Evolutionary conservation across 1,139 yeast genomes (phyloP).

Genomic region (Pichia sp.): DNA sequence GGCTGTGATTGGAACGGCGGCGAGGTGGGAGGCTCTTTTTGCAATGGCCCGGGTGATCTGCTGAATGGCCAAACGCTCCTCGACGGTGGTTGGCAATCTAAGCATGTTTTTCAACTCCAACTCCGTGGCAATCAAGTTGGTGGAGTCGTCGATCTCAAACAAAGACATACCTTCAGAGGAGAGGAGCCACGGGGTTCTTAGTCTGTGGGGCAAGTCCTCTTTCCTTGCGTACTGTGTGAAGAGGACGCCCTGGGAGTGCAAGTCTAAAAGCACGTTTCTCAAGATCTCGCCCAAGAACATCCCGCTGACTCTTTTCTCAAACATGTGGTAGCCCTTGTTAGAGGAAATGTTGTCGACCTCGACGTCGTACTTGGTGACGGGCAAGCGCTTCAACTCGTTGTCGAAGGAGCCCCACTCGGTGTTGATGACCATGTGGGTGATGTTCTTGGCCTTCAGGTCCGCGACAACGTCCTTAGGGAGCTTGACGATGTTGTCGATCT

Average conservation of each 20-base stretch:
- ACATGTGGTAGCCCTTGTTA: constrained; percentile 81
- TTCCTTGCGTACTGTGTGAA: constrained; percentile 51
- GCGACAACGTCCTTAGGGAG: constrained; percentile 43
- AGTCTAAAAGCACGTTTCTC: constrained; percentile 65
- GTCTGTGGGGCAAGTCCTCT: constrained; percentile 60
- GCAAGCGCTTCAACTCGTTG: constrained; percentile 66
- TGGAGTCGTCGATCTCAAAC: constrained; percentile 76
- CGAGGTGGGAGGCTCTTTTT: constrained; percentile 75
- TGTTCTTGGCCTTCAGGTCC: constrained; percentile 41
- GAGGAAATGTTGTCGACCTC: constrained; percentile 67
- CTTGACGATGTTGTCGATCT: constrained; percentile 65
- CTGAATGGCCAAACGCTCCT: constrained; percentile 71
- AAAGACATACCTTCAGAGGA: constrained; percentile 80
- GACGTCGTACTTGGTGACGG: constrained; percentile 69
- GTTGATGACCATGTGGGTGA: constrained; percentile 78
- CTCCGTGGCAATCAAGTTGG: constrained; percentile 62
- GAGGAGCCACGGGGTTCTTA: constrained; percentile 69
- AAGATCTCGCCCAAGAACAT: constrained; percentile 91
- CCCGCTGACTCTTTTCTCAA: constrained; percentile 90
- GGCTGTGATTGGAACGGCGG: constrained; percentile 88
- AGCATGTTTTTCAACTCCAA: constrained; percentile 58
- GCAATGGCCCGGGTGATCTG: constrained; percentile 72
- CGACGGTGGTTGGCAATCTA: constrained; percentile 60
- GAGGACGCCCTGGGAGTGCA: constrained; percentile 53
- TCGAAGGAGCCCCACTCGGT: constrained; percentile 99